Base-by-base conservation (phyloP, 768 basidiomycete genomes). In the Sporobolomyces phaffii region DNA sequence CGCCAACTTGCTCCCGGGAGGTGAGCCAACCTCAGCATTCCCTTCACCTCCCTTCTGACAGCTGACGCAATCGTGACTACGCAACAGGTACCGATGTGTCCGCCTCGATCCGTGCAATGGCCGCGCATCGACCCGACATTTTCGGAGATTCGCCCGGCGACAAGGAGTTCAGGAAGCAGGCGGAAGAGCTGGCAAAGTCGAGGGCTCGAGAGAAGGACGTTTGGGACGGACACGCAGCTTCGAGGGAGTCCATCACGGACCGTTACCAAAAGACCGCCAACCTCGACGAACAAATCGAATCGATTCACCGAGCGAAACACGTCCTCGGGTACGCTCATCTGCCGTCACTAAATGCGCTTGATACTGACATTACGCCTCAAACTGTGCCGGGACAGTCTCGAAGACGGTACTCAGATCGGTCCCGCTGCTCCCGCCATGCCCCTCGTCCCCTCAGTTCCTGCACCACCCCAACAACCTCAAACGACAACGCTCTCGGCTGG, bases 201-300 rank as follows among this genome's bases (percentile, higher is more conserved):
- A 88, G 85, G 76, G 93, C 94, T 77, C 85, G 86, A 77, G 96
- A 98, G 79, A 92, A 89, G 77, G 89, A 90, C 72, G 90, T 97
- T 53, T 99, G 96, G 96, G 96, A 98, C 78, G 96, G 96, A 73
- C 93, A 98, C 78, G 93, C 93, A 2, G 89, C 91, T 48, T 89
- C 91, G 48, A 97, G 93, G 79, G 87, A 87, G 53, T 86, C 85
- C 72, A 96, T 91, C 1, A 81, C 92, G 75, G 92, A 82, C 17
- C 91, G 91, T 76, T 99, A 87, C 81, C 92, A 92, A 53, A 86
- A 85, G 20, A 87, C 88, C 69, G 91, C 90, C 81, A 93, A 91
- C 77, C 87, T 98, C 77, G 91, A 97, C 79, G 92, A 97, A 75
- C 96, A 99, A 77, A 99, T 99, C 77, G 90, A 90, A 48, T 91